Evolutionary conservation across 257 asterid genomes (phyloP), one percentile per base, ranked within the genome.

Genomic region (Lycium barbarum): DNA sequence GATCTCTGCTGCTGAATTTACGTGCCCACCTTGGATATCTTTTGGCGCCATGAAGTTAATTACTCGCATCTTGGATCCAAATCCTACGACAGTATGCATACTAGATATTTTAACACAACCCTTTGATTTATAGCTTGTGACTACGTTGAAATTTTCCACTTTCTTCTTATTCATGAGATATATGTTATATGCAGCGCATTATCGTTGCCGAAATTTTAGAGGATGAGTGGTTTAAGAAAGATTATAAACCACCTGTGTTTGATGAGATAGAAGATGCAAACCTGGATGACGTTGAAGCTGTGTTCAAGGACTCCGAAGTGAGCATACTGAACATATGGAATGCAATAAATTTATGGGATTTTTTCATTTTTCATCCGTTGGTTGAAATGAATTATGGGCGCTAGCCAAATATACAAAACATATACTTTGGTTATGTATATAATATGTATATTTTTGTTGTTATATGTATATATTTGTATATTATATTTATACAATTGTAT

Each of bases 231-330:
- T 96, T 96, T 87, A 95, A 91, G 93, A 94, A 94, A 87, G 95
- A 88, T 83, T 96, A 93, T 86, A 93, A 88, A 85, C 94, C 97
- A 49, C 92, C 99, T 66, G 92, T 93, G 7, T 96, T 96, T 85
- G 88, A 92, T 5, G 97, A 93, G 89, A 93, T 90, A 85, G 95
- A 96, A 90, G 95, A 91, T 62, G 43, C 92, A 11, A 93, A 90
- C 83, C 88, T 96, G 91, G 99, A 94, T 80, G 99, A 96, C n/a
- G 98, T 96, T 22, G 99, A 96, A 91, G 98, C 98, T 20, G 98
- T 93, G 67, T 96, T 96, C 81, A 91, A 88, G 88, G 98, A 93
- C 88, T 93, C 93, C 2, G 98, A 93, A 93, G 99, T 94, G 81
- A 84, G 89, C 83, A 84, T 79, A 14, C 66, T 43, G 57, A 84